These are phyloP conservation scores for Colletotrichum plurivorum DNA, from an alignment of 2,329 filamentous ascomycete genomes.

Conservation along the genomic window DNA sequence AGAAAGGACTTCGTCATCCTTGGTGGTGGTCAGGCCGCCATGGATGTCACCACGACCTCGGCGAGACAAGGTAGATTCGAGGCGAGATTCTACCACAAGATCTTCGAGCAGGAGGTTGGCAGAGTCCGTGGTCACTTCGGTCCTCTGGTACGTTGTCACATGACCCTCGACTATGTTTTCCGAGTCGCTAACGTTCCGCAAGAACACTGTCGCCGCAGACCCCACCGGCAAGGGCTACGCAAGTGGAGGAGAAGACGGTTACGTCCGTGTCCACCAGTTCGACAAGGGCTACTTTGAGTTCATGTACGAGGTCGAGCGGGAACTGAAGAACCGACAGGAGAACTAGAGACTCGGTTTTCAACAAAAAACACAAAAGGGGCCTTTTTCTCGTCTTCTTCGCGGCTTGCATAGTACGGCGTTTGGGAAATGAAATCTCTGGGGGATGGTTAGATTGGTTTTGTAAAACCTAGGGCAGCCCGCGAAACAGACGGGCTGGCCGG, in stretches of 20 bases:
- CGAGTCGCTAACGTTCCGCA: constrained; percentile 21
- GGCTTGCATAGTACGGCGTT: constrained; percentile 61
- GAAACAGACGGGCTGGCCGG: constrained; percentile 34
- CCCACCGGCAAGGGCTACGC: constrained; percentile 94
- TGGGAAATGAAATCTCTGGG: constrained; percentile 46
- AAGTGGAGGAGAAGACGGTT: constrained; percentile 97
- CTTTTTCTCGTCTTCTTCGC: constrained; percentile 45
- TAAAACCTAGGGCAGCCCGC: constrained; percentile 42
- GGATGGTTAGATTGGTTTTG: constrained; percentile 42
- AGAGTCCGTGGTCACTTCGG: constrained; percentile 98
- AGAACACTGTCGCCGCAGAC: constrained; percentile 94
- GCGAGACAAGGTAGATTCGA: constrained; percentile 99
- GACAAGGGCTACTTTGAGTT: constrained; percentile 99
- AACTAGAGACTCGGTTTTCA: constrained; percentile 36
- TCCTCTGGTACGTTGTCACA: constrained; percentile 70
- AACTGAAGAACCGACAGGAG: constrained; percentile 66
- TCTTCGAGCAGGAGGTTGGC: constrained; percentile 99
- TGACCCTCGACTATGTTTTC: too few species aligned
- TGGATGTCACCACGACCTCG: constrained; percentile 97
- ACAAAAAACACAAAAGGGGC: constrained; percentile 20
- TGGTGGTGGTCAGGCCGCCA: constrained; percentile 97
- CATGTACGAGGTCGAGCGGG: constrained; percentile 97
- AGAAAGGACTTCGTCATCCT: constrained; percentile 99
- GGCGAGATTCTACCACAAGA: constrained; percentile 99
- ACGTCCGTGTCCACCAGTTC: constrained; percentile 98